A percentile compares a stretch with the other conserved stretches of the same genome.
Evolutionary conservation across 1,284 basidiomycete species (phyloP).

Genomic region (Puccinia triticina): DNA sequence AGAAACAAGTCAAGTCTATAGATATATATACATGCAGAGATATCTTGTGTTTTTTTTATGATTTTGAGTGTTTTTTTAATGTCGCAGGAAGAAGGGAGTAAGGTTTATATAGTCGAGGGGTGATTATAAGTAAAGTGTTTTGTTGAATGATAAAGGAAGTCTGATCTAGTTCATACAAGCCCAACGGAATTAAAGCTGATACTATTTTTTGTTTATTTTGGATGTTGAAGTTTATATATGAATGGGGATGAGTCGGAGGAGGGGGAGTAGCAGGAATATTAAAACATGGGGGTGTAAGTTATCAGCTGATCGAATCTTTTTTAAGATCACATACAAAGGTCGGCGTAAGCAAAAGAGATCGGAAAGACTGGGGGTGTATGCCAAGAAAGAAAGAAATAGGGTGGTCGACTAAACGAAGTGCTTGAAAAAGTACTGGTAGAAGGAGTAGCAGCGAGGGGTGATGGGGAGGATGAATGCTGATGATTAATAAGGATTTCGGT

Average conservation of each 20-base stretch:
- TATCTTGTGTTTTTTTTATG: too few species aligned
- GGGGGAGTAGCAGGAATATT: not conserved
- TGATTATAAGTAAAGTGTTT: too few species aligned
- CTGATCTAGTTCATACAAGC: conserved; percentile 14
- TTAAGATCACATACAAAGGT: not conserved
- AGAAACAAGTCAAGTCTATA: too few species aligned
- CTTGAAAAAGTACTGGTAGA: not conserved
- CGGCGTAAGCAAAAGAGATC: not conserved
- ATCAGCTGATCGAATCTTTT: not conserved
- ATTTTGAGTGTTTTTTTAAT: too few species aligned
- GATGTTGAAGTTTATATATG: not conserved
- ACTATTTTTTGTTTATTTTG: not conserved
- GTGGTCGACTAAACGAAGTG: not conserved
- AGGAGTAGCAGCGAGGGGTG: not conserved
- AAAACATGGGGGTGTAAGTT: not conserved
- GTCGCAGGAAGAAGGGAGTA: too few species aligned
- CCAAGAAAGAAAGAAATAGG: not conserved
- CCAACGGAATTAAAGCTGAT: not conserved
- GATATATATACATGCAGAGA: too few species aligned
- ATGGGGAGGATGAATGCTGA: not conserved
- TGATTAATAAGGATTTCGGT: not conserved
- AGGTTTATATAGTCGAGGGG: too few species aligned
- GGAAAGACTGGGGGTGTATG: not conserved
- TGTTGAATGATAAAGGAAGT: not conserved
- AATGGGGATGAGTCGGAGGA: not conserved